A percentile compares a stretch with the other conserved stretches of the same genome.
Evolutionary conservation across 2,329 filamentous ascomycete genomes (phyloP).

Genomic region (Zalaria obscura): DNA sequence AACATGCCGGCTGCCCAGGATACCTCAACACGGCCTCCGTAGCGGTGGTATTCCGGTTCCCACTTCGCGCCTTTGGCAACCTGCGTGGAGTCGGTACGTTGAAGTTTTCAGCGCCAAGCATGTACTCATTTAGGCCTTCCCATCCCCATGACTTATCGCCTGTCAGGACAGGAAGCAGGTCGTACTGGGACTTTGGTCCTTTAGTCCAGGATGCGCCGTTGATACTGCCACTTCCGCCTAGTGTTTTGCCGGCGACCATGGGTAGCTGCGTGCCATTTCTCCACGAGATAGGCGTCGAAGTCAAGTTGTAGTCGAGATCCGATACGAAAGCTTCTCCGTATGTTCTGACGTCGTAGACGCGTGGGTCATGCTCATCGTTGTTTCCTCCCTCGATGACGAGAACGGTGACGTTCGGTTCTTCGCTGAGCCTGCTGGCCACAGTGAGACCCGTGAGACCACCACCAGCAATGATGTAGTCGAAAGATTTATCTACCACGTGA

Average conservation of each 20-base stretch:
- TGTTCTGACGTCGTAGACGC: slow-evolving; percentile 11
- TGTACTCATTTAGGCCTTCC: slow-evolving; percentile 12
- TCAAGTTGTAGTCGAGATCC: slow-evolving; percentile 10
- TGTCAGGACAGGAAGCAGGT: slow-evolving; percentile 13
- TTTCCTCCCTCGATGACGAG: slow-evolving; percentile 17
- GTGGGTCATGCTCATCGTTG: slow-evolving; percentile 9
- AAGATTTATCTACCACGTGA: slow-evolving; percentile 5
- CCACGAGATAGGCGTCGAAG: slow-evolving; percentile 10
- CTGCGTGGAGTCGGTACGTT: slow-evolving; percentile 7
- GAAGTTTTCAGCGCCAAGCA: slow-evolving; percentile 13
- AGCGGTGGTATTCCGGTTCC: slow-evolving; percentile 7
- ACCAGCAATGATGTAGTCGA: slow-evolving; percentile 13
- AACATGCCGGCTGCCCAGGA: slow-evolving; percentile 12
- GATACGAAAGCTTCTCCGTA: slow-evolving; percentile 11
- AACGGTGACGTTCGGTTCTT: slow-evolving; percentile 8
- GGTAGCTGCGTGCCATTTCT: slow-evolving; percentile 9
- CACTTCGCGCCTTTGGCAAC: slow-evolving; percentile 11
- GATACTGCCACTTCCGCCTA: slow-evolving; percentile 12
- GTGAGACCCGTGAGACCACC: slow-evolving; percentile 13
- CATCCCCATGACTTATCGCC: slow-evolving; percentile 14
- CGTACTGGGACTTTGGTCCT: slow-evolving; percentile 13
- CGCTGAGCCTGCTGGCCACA: slow-evolving; percentile 6
- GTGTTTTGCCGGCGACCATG: slow-evolving; percentile 13
- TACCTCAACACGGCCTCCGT: slow-evolving; percentile 10
- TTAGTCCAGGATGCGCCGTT: slow-evolving; percentile 17